phyloP scores from a whole-genome alignment of 2,329 filamentous ascomycete species.

The Neofusicoccum parvum region DNA sequence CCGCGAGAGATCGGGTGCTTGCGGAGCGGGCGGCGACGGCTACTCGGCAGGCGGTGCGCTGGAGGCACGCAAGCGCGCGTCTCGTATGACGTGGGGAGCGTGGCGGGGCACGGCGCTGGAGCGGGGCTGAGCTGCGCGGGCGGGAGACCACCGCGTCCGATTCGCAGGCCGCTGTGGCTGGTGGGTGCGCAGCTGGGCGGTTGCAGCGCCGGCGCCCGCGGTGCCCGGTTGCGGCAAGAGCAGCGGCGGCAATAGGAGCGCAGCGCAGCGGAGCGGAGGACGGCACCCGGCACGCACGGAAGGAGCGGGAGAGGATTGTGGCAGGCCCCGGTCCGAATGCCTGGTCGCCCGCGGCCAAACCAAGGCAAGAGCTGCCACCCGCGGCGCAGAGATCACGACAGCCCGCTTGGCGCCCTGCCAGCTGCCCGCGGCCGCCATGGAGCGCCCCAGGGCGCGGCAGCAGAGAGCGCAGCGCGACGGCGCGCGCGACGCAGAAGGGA shows the following conservation, averaged over 20 bases:
- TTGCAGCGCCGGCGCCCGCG: background rate
- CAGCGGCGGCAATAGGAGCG: background rate
- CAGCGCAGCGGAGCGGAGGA: constrained; percentile 3
- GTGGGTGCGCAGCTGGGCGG: background rate
- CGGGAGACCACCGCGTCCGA: background rate
- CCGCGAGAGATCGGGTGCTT: background rate
- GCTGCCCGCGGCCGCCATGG: background rate
- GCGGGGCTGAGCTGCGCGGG: constrained; percentile 5
- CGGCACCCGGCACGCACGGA: constrained; percentile 18
- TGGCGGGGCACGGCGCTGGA: constrained; percentile 1
- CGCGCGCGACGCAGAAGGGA: background rate
- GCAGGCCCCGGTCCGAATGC: constrained; percentile 6
- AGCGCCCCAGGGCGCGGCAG: background rate
- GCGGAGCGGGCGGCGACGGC: background rate
- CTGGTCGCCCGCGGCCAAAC: constrained; percentile 1
- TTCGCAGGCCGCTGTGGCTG: background rate
- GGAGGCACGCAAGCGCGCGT: background rate
- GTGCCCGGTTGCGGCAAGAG: background rate
- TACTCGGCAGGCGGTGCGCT: constrained; percentile 6
- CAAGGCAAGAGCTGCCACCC: constrained; percentile 2
- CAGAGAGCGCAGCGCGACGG: background rate
- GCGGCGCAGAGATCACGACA: background rate
- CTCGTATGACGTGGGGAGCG: background rate
- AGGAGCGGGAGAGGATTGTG: background rate
- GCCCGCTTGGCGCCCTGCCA: background rate